Evolutionary conservation across 2,329 filamentous ascomycete species (phyloP), one percentile per base, ranked within the genome.

Genomic region (Xylaria sp.): DNA sequence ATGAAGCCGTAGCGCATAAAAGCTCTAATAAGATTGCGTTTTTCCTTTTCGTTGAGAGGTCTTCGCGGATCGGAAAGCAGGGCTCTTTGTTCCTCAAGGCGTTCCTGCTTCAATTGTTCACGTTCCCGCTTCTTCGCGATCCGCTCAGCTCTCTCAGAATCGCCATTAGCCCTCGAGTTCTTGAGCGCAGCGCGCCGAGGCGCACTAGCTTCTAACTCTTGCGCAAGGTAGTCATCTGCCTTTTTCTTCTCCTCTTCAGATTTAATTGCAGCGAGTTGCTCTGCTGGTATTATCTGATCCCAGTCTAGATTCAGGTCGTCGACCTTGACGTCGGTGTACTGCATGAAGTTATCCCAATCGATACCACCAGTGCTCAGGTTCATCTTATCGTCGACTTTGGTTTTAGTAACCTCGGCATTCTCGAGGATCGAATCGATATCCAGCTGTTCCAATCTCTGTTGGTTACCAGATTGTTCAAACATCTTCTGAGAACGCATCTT

Each of bases 401-500:
- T 98, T 80, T 96, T 94, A 71, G 97, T 96, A 70, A 98, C 88
- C 78, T 99, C 95, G 27, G 96, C 95, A 75, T 97, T 97, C 71
- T 95, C 95, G 15, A 99, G 86, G 38, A 99, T 95, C 8, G 93
- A 92, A 74, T 99, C 96, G 69, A 99, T 98, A 74, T 99, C 95
- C 23, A 99, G 88, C 77, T 97, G 93, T 77, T 99, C 95, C 4
- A 99, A 84, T 74, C 96, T 95, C 78, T 94, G 90, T 77, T 99
- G 95, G 74, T 99, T 99, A 61, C 92, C 92, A 10, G 91, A 95
- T 75, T 97, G 94, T 77, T 98, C 94, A 69, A 99, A 99, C 90
- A 99, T 96, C 77, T 95, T 97, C 74, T 97, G 95, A n/a, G 95
- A 96, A 69, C 95, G 90, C 78, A 94, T 93, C 80, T 98, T 98